Evolutionary conservation across 306 rosid species (phyloP).

Genomic region (Senna siamea): DNA sequence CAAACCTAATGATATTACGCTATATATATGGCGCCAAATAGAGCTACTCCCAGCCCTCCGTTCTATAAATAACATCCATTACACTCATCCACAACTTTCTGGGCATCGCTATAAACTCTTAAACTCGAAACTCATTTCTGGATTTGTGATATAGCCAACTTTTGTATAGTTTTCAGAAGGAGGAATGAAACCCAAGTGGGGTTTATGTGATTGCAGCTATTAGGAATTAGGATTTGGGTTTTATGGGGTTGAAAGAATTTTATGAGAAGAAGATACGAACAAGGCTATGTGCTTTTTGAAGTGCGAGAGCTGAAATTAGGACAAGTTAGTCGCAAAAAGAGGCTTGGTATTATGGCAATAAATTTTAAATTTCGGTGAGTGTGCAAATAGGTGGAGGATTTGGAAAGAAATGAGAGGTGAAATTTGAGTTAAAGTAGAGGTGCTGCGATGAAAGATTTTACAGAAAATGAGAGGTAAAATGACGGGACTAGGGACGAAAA

Average conservation of each 20-base stretch:
- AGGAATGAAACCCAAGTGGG: slow-evolving; percentile 41
- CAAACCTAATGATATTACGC: no score
- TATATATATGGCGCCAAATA: no score
- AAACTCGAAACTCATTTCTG: slow-evolving; percentile 39
- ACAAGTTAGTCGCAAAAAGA: slow-evolving; percentile 11
- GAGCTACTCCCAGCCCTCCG: slow-evolving; percentile 67
- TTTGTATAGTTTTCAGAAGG: slow-evolving; percentile 41
- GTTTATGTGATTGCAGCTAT: no score
- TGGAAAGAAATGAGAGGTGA: no score
- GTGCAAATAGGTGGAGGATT: no score
- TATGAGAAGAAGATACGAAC: slow-evolving; percentile 29
- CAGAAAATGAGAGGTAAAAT: no score
- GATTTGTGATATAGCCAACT: slow-evolving; percentile 40
- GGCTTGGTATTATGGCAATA: slow-evolving; percentile 22
- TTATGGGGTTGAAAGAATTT: slow-evolving; percentile 21
- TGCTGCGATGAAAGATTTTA: no score
- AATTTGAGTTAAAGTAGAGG: no score
- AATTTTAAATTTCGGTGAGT: slow-evolving; percentile 24
- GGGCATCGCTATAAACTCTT: slow-evolving; percentile 27
- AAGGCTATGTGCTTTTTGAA: slow-evolving; percentile 21
- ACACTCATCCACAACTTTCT: slow-evolving; percentile 10
- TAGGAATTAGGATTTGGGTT: slow-evolving; percentile 37
- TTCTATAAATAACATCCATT: slow-evolving; percentile 51
- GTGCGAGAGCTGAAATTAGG: slow-evolving; percentile 34
- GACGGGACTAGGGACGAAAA: no score